Evolutionary conservation across 2,329 filamentous ascomycete species (phyloP).

Genomic region (Herpomyces periplanetae): DNA sequence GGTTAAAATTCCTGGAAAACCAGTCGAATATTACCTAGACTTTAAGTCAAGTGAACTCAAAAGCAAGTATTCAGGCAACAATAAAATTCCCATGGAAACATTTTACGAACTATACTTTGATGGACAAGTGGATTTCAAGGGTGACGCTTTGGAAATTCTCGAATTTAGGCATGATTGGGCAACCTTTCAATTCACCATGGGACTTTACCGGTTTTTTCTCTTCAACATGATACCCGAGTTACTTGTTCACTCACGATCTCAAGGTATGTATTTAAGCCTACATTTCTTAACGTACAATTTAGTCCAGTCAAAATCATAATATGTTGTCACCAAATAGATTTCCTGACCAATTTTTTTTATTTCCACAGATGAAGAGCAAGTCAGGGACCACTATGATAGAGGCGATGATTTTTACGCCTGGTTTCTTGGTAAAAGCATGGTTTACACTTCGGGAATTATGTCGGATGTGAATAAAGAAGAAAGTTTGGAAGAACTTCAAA

Average conservation of each 20-base stretch:
- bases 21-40: conserved; percentile 57
- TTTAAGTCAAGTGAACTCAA: conserved; percentile 23
- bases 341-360: conserved; percentile 5
- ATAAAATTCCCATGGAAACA: conserved; percentile 57
- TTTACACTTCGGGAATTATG: conserved; percentile 86
- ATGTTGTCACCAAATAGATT: no score
- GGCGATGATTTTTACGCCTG: conserved; percentile 95
- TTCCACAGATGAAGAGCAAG: conserved; percentile 54
- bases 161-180: conserved; percentile 95
- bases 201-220: conserved; percentile 56
- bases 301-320: no score
- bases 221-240: conserved; percentile 58
- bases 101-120: conserved; percentile 97
- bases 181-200: conserved; percentile 55
- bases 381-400: conserved; percentile 84
- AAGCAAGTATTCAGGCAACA: conserved; percentile 29
- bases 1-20: conserved; percentile 42
- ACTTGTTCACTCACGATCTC: conserved; percentile 61
- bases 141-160: conserved; percentile 49
- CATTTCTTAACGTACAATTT: no score
- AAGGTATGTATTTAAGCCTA: no score
- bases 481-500: conserved; percentile 67
- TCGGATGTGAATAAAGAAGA: conserved; percentile 58
- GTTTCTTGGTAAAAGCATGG: conserved; percentile 94
- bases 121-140: conserved; percentile 75